phyloP scores from a whole-genome alignment of 1,284 basidiomycete species.

The Leccinum solheimii region DNA sequence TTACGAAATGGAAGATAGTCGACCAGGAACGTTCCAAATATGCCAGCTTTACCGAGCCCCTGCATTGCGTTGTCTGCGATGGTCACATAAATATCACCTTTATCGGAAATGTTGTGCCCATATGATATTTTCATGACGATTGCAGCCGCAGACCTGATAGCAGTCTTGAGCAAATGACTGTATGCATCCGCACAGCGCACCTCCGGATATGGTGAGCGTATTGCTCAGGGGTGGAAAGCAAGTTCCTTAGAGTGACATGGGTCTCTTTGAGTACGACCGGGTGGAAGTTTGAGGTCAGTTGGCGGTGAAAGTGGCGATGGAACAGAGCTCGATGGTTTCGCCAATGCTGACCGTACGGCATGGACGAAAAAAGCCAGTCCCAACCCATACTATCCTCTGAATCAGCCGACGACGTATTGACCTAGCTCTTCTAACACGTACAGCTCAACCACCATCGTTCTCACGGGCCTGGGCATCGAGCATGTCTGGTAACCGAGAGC shows the following conservation, averaged over 20 bases:
- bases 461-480: conserved; percentile 25
- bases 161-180: not conserved
- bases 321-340: conserved; percentile 46
- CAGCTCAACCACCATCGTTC: conserved; percentile 50
- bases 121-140: conserved; percentile 44
- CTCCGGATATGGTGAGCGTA: conserved; percentile 40
- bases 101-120: conserved; percentile 37
- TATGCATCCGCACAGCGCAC: conserved; percentile 18
- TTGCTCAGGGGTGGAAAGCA: conserved; percentile 38
- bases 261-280: conserved; percentile 42
- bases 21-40: conserved; percentile 45
- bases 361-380: conserved; percentile 49
- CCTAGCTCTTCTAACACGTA: conserved; percentile 21
- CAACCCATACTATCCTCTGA: conserved; percentile 44
- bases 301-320: conserved; percentile 44
- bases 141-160: conserved; percentile 37
- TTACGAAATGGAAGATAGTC: conserved; percentile 33
- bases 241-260: conserved; percentile 37
- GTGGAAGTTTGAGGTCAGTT: conserved; percentile 34
- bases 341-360: conserved; percentile 45
- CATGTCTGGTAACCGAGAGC: not conserved
- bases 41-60: conserved; percentile 39
- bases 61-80: conserved; percentile 43
- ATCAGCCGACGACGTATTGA: not conserved
- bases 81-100: conserved; percentile 45